Conservation (phyloP, 1,284 basidiomycete genomes). For the Naganishia liquefaciens region DNA sequence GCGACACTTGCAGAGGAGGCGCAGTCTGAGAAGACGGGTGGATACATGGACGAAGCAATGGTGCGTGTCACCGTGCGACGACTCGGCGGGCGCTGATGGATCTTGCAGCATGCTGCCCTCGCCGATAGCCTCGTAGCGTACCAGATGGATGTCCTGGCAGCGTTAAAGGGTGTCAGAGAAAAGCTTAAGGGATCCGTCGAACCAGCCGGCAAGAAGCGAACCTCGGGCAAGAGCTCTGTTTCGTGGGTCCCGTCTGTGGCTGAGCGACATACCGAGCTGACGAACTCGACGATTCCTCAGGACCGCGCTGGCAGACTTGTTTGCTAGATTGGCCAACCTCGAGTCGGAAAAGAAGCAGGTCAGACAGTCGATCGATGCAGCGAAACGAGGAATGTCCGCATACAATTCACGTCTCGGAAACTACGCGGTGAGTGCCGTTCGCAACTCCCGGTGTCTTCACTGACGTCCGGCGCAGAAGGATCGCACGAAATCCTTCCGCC, state of each 20-base stretch:
- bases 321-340: slow-evolving; percentile 36
- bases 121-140: slow-evolving; percentile 52
- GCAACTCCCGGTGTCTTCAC: neutral
- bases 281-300: slow-evolving; percentile 2
- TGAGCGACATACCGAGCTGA: neutral
- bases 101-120: slow-evolving; percentile 43
- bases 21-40: slow-evolving; percentile 26
- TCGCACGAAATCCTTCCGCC: slow-evolving; percentile 9
- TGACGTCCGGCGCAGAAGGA: slow-evolving; percentile 13
- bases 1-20: slow-evolving; percentile 38
- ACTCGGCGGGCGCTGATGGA: neutral
- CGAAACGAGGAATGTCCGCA: slow-evolving; percentile 28
- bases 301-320: slow-evolving; percentile 36
- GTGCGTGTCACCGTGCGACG: neutral
- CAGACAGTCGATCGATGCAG: slow-evolving; percentile 31
- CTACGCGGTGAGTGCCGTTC: neutral
- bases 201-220: slow-evolving; percentile 4
- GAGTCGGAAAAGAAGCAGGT: slow-evolving; percentile 36
- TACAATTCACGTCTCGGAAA: slow-evolving; percentile 3
- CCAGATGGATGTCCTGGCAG: slow-evolving; percentile 48
- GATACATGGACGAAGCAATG: slow-evolving; percentile 9
- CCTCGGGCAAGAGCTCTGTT: slow-evolving; percentile 28
- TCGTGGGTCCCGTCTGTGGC: slow-evolving; percentile 6
- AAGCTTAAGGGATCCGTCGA: slow-evolving; percentile 26
- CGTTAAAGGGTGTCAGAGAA: slow-evolving; percentile 43